phyloP scores from a whole-genome alignment of 2,329 filamentous ascomycete genomes.

The Fusarium kyushuense region DNA sequence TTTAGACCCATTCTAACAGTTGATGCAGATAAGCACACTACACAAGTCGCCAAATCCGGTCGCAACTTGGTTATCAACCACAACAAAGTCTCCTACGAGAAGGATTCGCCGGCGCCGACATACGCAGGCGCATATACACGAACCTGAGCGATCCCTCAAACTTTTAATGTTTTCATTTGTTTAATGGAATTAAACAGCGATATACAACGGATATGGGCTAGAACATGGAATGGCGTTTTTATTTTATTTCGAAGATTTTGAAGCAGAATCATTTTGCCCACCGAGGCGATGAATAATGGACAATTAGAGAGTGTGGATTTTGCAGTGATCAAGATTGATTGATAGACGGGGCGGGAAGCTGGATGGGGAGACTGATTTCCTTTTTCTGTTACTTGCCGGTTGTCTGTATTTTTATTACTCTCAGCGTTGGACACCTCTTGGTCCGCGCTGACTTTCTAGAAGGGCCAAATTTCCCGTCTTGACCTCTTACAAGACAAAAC shows the following conservation, averaged over 20 bases:
- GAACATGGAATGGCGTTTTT: slow-evolving; percentile 43
- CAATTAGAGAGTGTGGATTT: slow-evolving; percentile 25
- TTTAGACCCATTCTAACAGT: slow-evolving; percentile 39
- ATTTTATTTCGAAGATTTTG: slow-evolving; percentile 16
- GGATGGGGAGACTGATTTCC: slow-evolving; percentile 18
- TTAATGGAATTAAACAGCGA: slow-evolving; percentile 27
- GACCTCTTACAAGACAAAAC: slow-evolving; percentile 21
- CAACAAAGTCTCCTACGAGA: slow-evolving; percentile 49
- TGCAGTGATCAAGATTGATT: slow-evolving; percentile 20
- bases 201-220: slow-evolving; percentile 35
- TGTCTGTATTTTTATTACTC: slow-evolving; percentile 27
- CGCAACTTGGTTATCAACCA: slow-evolving; percentile 52
- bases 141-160: neutral
- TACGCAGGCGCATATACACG: slow-evolving; percentile 45
- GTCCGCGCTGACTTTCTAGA: slow-evolving; percentile 31
- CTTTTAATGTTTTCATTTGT: slow-evolving; percentile 13
- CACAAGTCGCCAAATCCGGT: slow-evolving; percentile 43
- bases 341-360: slow-evolving; percentile 21
- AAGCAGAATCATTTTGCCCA: slow-evolving; percentile 28
- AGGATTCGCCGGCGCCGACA: slow-evolving; percentile 48
- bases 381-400: slow-evolving; percentile 6
- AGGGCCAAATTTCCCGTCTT: slow-evolving; percentile 36
- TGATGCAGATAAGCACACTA: slow-evolving; percentile 43
- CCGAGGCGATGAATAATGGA: slow-evolving; percentile 40
- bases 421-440: slow-evolving; percentile 15